Evolutionary conservation across 306 rosid genomes (phyloP).

Genomic region (Hippophae gyantsensis): DNA sequence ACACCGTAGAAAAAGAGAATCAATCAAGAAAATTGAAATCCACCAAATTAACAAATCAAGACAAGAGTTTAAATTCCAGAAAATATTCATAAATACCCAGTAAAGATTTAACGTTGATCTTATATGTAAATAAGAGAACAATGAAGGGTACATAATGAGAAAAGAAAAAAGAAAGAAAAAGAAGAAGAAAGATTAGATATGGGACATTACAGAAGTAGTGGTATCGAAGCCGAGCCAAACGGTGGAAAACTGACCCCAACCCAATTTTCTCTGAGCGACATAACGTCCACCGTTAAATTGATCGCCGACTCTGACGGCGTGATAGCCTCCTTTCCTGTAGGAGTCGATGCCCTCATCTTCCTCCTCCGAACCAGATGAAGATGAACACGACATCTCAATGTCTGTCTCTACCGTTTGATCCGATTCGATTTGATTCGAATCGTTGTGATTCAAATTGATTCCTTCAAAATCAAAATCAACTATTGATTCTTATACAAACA

Average conservation of each 20-base stretch:
- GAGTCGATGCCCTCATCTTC: slow-evolving; percentile 90
- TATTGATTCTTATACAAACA: too few species aligned
- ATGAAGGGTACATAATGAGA: background rate
- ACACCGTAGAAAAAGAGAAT: too few species aligned
- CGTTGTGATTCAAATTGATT: background rate
- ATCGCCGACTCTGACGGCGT: slow-evolving; percentile 87
- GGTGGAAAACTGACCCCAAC: slow-evolving; percentile 98
- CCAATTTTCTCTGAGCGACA: slow-evolving; percentile 82
- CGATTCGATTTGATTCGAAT: slow-evolving; percentile 1
- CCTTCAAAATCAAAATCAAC: too few species aligned
- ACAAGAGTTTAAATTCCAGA: too few species aligned
- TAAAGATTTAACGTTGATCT: too few species aligned
- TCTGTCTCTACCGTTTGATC: slow-evolving; percentile 19
- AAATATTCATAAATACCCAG: too few species aligned
- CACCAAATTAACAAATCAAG: too few species aligned
- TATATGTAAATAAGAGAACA: too few species aligned
- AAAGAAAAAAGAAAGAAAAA: background rate
- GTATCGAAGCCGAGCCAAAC: slow-evolving; percentile 96
- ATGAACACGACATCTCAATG: slow-evolving; percentile 67
- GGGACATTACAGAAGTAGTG: slow-evolving; percentile 38
- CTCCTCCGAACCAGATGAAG: slow-evolving; percentile 89
- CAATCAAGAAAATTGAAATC: too few species aligned
- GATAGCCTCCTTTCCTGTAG: slow-evolving; percentile 92
- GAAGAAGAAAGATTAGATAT: slow-evolving; percentile 6
- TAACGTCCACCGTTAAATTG: slow-evolving; percentile 82